These are phyloP conservation scores for Cyclotella kingstonii DNA, from an alignment of 108 stramenopile genomes.

Conservation along the genomic window DNA sequence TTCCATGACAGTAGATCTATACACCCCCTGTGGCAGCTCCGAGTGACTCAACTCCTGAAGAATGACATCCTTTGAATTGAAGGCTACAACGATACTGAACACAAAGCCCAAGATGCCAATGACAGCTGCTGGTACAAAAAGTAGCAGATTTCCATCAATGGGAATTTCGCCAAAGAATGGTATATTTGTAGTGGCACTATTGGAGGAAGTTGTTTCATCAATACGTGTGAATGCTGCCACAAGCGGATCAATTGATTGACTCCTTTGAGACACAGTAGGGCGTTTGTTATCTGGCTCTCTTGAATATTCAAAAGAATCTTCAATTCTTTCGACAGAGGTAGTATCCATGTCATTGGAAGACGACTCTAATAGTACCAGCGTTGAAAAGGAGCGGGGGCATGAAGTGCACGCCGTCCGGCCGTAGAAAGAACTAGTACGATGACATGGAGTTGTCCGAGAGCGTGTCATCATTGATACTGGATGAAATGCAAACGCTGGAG, in stretches of 20 bases:
- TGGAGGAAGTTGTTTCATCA: conserved; percentile 33
- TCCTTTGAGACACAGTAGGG: conserved; percentile 10
- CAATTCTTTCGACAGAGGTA: background rate
- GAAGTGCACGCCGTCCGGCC: no score
- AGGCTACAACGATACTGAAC: conserved; percentile 53
- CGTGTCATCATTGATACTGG: no score
- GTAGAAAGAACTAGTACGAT: no score
- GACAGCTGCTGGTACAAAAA: conserved; percentile 62
- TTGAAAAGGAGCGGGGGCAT: no score
- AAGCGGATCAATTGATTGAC: conserved; percentile 60
- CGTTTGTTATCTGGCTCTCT: background rate
- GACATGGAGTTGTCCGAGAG: no score
- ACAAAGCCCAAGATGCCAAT: conserved; percentile 68
- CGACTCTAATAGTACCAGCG: conserved; percentile 7
- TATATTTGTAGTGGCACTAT: conserved; percentile 39
- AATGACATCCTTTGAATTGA: conserved; percentile 54
- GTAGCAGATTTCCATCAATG: conserved; percentile 56
- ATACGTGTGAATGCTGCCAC: conserved; percentile 63
- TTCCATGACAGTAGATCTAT: conserved; percentile 43
- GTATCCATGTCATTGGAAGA: background rate
- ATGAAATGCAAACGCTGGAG: no score
- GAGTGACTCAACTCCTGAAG: conserved; percentile 40
- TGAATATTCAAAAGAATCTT: background rate
- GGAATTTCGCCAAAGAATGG: conserved; percentile 75
- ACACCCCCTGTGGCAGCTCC: conserved; percentile 39